phyloP scores from a whole-genome alignment of 345 rosid genomes.

The Salix caprea region DNA sequence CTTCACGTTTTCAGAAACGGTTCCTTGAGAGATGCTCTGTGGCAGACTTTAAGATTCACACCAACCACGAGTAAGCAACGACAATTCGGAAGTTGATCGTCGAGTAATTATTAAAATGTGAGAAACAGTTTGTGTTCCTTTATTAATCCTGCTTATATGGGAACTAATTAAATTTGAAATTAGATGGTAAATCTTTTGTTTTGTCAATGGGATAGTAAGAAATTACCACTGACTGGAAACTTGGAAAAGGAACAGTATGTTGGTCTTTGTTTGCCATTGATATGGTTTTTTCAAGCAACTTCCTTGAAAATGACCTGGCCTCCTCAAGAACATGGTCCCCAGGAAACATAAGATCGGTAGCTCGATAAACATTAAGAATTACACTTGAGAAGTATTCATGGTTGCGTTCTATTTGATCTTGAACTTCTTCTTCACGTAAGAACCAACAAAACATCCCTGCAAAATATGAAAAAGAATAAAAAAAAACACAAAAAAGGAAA shows the following conservation, averaged over 20 bases:
- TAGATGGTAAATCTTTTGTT: too few relatives aligned
- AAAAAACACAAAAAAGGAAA: background rate
- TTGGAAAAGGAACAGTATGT: background rate
- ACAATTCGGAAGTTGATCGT: too few relatives aligned
- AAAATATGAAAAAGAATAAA: background rate
- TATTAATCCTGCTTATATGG: too few relatives aligned
- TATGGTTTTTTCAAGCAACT: slow-evolving; percentile 31
- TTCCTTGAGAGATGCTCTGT: too few relatives aligned
- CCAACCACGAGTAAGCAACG: too few relatives aligned
- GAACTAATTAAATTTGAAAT: too few relatives aligned
- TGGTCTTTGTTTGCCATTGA: background rate
- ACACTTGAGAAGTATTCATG: slow-evolving; percentile 26
- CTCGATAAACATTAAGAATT: slow-evolving; percentile 50
- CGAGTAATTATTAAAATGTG: too few relatives aligned
- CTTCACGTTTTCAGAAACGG: too few relatives aligned
- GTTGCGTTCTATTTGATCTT: slow-evolving; percentile 28
- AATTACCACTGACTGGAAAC: slow-evolving; percentile 22
- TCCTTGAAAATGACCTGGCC: slow-evolving; percentile 47
- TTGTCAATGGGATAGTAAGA: background rate
- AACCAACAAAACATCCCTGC: slow-evolving; percentile 62
- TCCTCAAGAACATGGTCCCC: slow-evolving; percentile 46
- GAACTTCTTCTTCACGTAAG: slow-evolving; percentile 31
- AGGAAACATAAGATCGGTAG: slow-evolving; percentile 55
- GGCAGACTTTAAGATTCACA: too few relatives aligned
- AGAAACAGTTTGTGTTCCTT: too few relatives aligned